Evolutionary conservation across 495 filamentous ascomycete genomes (phyloP).

Genomic region (Aspergillus sclerotiicarbonarius): DNA sequence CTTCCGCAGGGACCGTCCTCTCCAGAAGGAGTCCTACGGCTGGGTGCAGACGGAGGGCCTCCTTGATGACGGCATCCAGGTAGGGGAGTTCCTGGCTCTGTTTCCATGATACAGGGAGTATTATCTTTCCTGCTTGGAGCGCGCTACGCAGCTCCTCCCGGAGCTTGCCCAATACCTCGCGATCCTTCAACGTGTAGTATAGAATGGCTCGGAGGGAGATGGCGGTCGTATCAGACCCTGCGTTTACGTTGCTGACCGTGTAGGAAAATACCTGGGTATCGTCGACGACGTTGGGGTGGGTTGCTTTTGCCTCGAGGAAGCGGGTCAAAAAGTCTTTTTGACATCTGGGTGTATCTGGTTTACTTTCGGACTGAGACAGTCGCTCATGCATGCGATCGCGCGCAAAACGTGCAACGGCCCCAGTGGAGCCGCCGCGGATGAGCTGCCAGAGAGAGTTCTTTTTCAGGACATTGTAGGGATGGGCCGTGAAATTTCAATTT

Average conservation of each 20-base stretch:
- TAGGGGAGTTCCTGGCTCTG: slow-evolving; percentile 54
- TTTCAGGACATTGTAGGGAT: not conserved
- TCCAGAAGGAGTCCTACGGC: slow-evolving; percentile 56
- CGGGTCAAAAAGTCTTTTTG: slow-evolving; percentile 22
- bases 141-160: slow-evolving; percentile 52
- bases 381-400: slow-evolving; percentile 25
- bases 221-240: slow-evolving; percentile 61
- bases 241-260: slow-evolving; percentile 41
- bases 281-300: slow-evolving; percentile 29
- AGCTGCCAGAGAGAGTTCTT: not conserved
- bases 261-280: slow-evolving; percentile 25
- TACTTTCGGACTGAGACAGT: slow-evolving; percentile 3
- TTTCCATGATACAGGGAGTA: slow-evolving; percentile 24
- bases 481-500: too few species aligned
- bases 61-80: slow-evolving; percentile 64
- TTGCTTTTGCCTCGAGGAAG: slow-evolving; percentile 20
- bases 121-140: slow-evolving; percentile 11
- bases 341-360: not conserved
- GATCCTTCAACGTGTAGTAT: slow-evolving; percentile 59
- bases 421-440: too few species aligned
- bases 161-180: slow-evolving; percentile 39
- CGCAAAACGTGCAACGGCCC: not conserved
- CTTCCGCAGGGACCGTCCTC: slow-evolving; percentile 39
- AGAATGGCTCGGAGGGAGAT: slow-evolving; percentile 49
- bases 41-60: slow-evolving; percentile 64